Conservation (phyloP, 1,284 basidiomycete genomes). For the Stereum hirsutum region DNA sequence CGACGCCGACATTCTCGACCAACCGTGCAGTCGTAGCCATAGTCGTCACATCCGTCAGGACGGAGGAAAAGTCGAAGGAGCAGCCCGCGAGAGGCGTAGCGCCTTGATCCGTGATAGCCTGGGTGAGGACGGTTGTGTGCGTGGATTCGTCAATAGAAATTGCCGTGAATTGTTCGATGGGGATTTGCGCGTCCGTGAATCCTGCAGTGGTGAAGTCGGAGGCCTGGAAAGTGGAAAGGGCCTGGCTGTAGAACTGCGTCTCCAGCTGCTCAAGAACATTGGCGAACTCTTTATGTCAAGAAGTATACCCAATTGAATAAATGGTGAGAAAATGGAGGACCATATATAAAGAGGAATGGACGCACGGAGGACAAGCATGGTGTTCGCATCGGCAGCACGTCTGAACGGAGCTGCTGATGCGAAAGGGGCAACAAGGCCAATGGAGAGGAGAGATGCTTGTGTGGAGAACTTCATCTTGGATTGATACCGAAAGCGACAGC, state of each 20-base stretch:
- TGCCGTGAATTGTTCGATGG: constrained; percentile 50
- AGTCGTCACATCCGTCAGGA: constrained; percentile 55
- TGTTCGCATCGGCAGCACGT: constrained; percentile 30
- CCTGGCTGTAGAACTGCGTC: constrained; percentile 59
- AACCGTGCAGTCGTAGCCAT: constrained; percentile 71
- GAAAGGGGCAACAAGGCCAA: constrained; percentile 34
- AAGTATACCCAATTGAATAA: background rate
- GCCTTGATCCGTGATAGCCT: constrained; percentile 47
- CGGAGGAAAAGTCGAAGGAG: constrained; percentile 60
- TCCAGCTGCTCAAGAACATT: constrained; percentile 69
- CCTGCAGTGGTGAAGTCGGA: constrained; percentile 64
- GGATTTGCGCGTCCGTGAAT: constrained; percentile 45
- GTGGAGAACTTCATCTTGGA: constrained; percentile 43
- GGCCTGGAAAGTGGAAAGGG: constrained; percentile 54
- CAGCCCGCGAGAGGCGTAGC: constrained; percentile 46
- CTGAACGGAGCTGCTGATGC: constrained; percentile 42
- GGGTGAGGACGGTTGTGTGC: constrained; percentile 33
- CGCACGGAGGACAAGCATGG: constrained; percentile 54
- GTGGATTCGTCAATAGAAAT: constrained; percentile 59
- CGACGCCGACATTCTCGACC: constrained; percentile 75
- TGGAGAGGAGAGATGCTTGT: constrained; percentile 26
- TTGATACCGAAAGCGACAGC: constrained; percentile 22
- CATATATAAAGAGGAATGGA: constrained; percentile 11
- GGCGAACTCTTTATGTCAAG: constrained; percentile 51
- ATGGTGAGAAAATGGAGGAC: background rate